Base-by-base conservation (phyloP, 2,329 filamentous ascomycete genomes). In the Colletotrichum caudatum region DNA sequence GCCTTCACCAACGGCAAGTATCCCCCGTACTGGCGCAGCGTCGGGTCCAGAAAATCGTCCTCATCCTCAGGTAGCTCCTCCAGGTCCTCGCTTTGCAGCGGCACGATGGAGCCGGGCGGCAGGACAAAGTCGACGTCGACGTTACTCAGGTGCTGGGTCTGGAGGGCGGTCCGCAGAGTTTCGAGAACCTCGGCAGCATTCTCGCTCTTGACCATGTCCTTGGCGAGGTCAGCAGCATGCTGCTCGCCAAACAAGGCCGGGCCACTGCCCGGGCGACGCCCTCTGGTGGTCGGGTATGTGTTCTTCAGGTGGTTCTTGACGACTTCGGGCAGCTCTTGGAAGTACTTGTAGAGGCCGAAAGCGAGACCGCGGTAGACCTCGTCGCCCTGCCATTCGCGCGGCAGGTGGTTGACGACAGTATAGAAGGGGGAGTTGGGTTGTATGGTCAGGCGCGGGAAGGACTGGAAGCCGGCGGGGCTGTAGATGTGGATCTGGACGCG, bases 401-500 rank as follows among this genome's bases (percentile, higher is more conserved):
- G 94, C 54, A 99, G 88, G 80, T 95, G 91, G 79, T 93, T 91
- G 80, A 99, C 96, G 66, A 95, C 95, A 75, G 91, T 89, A 82
- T 98, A 98, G 78, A 97, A 92, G 63, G 94, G 91, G 58, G 95
- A 97, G 78, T 93, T 97, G 56, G 96, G 96, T 33, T 95, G 97
- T 75, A 98, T 92, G 72, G 95, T 97, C 76, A 99, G 90, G 77
- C 95, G 94, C 72, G 93, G 91, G 80, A 95, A 99, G 76, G 93
- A 95, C 78, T 94, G 92, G 76, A 97, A 92, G 75, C 96, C 96
- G 74, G 94, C 95, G 2, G 94, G 91, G 73, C 93, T 93, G 83
- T 97, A 94, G 82, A 99, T 89, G 82, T 98, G 96, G 74, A 96
- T 89, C 84, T 98, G 95, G 76, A 98, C 95, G 81, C 96, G 93